A percentile compares a stretch with the other conserved stretches of the same genome.
phyloP scores from a whole-genome alignment of 2,329 filamentous ascomycete genomes.

The Curvularia sp. region DNA sequence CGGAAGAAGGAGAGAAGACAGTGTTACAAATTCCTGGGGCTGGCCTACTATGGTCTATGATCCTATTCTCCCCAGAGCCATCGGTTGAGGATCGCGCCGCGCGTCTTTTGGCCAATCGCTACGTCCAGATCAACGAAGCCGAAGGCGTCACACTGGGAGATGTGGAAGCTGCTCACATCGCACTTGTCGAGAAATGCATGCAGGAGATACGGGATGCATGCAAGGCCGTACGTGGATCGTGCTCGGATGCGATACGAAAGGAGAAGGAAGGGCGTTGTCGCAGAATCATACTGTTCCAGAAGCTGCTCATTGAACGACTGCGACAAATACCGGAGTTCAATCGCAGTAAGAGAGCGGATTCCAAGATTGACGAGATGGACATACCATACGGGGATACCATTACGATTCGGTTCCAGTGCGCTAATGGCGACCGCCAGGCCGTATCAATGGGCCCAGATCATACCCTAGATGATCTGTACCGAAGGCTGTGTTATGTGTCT shows the following conservation, averaged over 20 bases:
- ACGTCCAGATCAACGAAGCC: constrained; percentile 61
- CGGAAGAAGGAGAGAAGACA: constrained; percentile 27
- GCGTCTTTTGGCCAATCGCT: constrained; percentile 74
- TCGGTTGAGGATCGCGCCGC: constrained; percentile 74
- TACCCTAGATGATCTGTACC: constrained; percentile 72
- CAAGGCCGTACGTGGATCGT: constrained; percentile 20
- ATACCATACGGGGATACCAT: constrained; percentile 68
- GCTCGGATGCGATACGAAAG: constrained; percentile 34
- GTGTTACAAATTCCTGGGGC: constrained; percentile 61
- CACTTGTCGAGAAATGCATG: constrained; percentile 77
- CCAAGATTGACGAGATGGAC: constrained; percentile 54
- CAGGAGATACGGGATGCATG: constrained; percentile 56
- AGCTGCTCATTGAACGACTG: constrained; percentile 40
- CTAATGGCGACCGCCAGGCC: constrained; percentile 62
- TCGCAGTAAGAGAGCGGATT: constrained; percentile 40
- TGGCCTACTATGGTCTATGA: constrained; percentile 84
- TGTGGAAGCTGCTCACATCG: constrained; percentile 68
- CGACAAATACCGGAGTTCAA: constrained; percentile 44
- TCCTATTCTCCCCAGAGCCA: constrained; percentile 70
- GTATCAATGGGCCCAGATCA: constrained; percentile 73
- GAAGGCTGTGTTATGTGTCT: constrained; percentile 70
- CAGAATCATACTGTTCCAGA: constrained; percentile 47
- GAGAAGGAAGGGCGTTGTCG: constrained; percentile 37
- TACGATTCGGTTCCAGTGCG: constrained; percentile 74
- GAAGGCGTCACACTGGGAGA: constrained; percentile 54